Evolutionary conservation across 345 rosid genomes (phyloP).

Genomic region (Dipteronia dyeriana): DNA sequence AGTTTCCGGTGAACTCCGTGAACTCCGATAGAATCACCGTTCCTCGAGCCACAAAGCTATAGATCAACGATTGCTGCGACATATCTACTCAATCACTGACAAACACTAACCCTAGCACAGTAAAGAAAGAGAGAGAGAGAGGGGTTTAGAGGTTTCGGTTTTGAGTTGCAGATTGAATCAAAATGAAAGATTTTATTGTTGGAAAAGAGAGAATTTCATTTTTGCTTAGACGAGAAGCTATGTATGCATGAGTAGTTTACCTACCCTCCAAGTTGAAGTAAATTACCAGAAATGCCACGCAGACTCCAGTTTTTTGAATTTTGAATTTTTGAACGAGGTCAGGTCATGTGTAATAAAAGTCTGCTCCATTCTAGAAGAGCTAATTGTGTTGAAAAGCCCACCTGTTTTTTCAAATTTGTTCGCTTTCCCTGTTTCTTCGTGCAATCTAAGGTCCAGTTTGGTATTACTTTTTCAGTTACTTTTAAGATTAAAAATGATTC

Average conservation of each 20-base stretch:
- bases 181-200: conserved; percentile 7
- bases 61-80: conserved; percentile 66
- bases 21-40: conserved; percentile 50
- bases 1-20: conserved; percentile 63
- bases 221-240: conserved; percentile 34
- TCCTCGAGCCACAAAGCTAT: conserved; percentile 64
- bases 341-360: not conserved
- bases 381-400: not conserved
- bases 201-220: conserved; percentile 9
- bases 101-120: conserved; percentile 8
- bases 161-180: conserved; percentile 3
- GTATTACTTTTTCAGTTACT: too few relatives aligned
- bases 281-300: conserved; percentile 45
- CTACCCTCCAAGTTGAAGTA: conserved; percentile 25
- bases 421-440: not conserved
- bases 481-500: too few relatives aligned
- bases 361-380: not conserved
- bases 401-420: not conserved
- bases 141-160: not conserved
- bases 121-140: not conserved
- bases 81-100: conserved; percentile 22
- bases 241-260: not conserved
- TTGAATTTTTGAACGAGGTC: conserved; percentile 14
- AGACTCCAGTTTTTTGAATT: not conserved
- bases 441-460: too few relatives aligned